phyloP scores from a whole-genome alignment of 1,284 basidiomycete genomes.

The Sporisorium graminicola region DNA sequence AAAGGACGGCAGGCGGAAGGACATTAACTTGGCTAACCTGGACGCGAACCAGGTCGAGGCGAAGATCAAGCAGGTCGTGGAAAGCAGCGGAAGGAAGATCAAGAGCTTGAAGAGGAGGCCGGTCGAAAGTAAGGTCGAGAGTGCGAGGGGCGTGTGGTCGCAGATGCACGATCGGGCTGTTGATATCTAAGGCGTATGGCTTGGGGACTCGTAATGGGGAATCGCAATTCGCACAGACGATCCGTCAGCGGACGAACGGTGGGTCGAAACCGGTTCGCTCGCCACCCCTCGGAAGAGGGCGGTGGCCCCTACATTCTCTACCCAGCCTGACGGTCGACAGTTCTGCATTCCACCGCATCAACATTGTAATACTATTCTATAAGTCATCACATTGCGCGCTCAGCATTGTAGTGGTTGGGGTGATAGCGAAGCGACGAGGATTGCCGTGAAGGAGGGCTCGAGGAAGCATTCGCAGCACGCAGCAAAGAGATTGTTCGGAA shows the following conservation, averaged over 20 bases:
- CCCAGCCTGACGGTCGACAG: not conserved
- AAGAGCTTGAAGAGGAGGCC: conserved; percentile 36
- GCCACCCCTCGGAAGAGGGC: too few relatives aligned
- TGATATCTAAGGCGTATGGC: conserved; percentile 17
- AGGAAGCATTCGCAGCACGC: not conserved
- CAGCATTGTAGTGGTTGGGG: not conserved
- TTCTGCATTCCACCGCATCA: not conserved
- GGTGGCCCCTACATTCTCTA: not conserved
- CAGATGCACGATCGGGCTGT: conserved; percentile 25
- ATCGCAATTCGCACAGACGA: too few relatives aligned
- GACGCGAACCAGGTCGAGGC: conserved; percentile 24
- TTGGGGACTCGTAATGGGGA: too few relatives aligned
- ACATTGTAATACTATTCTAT: not conserved
- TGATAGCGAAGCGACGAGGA: not conserved
- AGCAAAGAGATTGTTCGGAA: too few relatives aligned
- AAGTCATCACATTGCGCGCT: not conserved
- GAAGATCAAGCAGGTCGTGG: conserved; percentile 23
- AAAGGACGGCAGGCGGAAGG: conserved; percentile 14
- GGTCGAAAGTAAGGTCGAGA: conserved; percentile 19
- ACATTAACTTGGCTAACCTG: conserved; percentile 38
- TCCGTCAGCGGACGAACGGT: not conserved
- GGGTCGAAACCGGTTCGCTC: too few relatives aligned
- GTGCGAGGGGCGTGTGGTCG: conserved; percentile 42
- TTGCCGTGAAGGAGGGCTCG: not conserved
- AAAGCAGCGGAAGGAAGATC: conserved; percentile 23